Evolutionary conservation across 73 alveolate species (phyloP).

Genomic region (Paramecium octaurelia): DNA sequence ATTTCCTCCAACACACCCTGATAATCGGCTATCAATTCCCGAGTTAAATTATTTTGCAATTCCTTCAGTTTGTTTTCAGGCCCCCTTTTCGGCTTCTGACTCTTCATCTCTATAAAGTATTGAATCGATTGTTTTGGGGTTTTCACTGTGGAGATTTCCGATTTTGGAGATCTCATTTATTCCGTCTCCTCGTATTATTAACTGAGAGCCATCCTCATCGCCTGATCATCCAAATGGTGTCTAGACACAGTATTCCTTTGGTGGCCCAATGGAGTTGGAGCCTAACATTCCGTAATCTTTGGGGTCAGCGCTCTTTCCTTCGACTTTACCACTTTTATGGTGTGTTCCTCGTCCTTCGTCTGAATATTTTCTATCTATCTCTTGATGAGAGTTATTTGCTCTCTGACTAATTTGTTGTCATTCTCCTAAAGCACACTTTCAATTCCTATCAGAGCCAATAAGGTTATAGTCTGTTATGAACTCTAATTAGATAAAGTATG

Average conservation of each 20-base stretch:
- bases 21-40: constrained; percentile 4
- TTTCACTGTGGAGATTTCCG: background rate
- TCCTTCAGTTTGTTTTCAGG: background rate
- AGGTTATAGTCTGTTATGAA: background rate
- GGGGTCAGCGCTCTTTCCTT: constrained; percentile 46
- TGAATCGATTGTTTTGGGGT: constrained; percentile 10
- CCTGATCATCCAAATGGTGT: constrained; percentile 45
- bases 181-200: constrained; percentile 12
- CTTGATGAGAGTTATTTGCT: background rate
- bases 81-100: background rate
- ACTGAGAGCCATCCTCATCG: constrained; percentile 44
- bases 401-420: background rate
- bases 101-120: constrained; percentile 19
- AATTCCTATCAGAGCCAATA: constrained; percentile 41
- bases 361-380: background rate
- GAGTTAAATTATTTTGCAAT: background rate
- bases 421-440: constrained; percentile 4
- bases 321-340: background rate
- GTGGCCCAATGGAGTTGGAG: background rate
- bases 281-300: constrained; percentile 16
- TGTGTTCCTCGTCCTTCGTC: background rate
- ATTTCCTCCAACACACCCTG: background rate
- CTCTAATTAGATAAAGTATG: background rate
- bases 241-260: background rate
- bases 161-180: background rate